phyloP scores from a whole-genome alignment of 2,329 filamentous ascomycete genomes.

The Chalara sp. region DNA sequence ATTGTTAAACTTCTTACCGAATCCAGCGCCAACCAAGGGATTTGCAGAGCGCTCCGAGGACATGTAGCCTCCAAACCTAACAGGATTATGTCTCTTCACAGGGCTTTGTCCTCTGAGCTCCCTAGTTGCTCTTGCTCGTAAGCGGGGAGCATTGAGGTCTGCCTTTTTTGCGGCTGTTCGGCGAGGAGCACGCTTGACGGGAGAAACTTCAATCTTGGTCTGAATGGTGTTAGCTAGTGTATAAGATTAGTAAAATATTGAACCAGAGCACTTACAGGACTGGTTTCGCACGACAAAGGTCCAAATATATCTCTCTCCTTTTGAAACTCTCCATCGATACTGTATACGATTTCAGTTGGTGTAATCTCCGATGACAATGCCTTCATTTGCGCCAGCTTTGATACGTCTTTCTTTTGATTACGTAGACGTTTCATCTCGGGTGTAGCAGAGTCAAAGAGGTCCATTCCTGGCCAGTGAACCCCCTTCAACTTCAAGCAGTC shows the following conservation, averaged over 20 bases:
- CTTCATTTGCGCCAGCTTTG: constrained; percentile 61
- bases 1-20: constrained; percentile 13
- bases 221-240: background rate
- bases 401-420: constrained; percentile 72
- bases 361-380: constrained; percentile 56
- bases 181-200: background rate
- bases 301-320: constrained; percentile 54
- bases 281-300: constrained; percentile 45
- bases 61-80: too few species aligned
- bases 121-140: constrained; percentile 11
- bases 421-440: constrained; percentile 65
- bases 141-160: constrained; percentile 17
- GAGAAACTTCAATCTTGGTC: background rate
- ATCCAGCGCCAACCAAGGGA: constrained; percentile 10
- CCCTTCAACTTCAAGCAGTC: constrained; percentile 53
- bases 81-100: constrained; percentile 7
- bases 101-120: constrained; percentile 11
- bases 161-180: background rate
- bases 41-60: constrained; percentile 8
- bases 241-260: too few species aligned
- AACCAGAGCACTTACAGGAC: constrained; percentile 33
- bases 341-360: constrained; percentile 59
- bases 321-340: constrained; percentile 42
- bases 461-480: constrained; percentile 70
- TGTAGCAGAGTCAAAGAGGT: constrained; percentile 73